These are phyloP conservation scores for Ceratocystis diversiconidia DNA, from an alignment of 2,329 filamentous ascomycete genomes.

Conservation along the genomic window DNA sequence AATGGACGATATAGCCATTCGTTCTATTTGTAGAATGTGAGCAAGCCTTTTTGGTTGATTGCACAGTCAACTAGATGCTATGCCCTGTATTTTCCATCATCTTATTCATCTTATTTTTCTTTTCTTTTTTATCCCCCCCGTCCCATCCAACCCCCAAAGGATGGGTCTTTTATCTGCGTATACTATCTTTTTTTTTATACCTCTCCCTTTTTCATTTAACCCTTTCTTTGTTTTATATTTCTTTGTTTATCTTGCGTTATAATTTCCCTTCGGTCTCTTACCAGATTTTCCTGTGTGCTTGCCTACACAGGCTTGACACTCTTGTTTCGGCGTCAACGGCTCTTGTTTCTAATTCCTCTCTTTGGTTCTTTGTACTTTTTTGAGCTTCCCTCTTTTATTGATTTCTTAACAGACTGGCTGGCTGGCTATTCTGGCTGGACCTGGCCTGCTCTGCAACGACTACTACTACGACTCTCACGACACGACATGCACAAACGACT, in stretches of 20 bases:
- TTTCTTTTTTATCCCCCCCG: neutral
- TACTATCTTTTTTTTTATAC: conserved; percentile 11
- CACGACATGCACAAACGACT: conserved; percentile 12
- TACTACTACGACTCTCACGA: conserved; percentile 11
- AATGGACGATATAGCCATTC: conserved; percentile 4
- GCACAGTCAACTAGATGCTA: neutral
- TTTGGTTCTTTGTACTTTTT: conserved; percentile 14
- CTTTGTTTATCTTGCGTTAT: conserved; percentile 10
- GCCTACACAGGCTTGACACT: conserved; percentile 36
- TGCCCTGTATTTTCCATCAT: conserved; percentile 1
- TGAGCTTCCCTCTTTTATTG: conserved; percentile 1
- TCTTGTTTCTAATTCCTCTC: conserved; percentile 20
- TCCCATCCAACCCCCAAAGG: neutral
- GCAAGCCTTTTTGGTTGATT: neutral
- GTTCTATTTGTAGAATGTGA: neutral
- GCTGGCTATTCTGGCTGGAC: neutral
- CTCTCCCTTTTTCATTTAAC: conserved; percentile 9
- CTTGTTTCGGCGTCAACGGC: conserved; percentile 10
- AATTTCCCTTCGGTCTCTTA: conserved; percentile 27
- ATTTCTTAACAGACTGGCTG: neutral
- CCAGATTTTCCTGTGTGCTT: conserved; percentile 52
- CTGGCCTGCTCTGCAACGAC: neutral
- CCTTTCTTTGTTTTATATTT: conserved; percentile 10
- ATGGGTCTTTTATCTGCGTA: conserved; percentile 4
- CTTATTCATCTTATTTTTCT: conserved; percentile 1